These are phyloP conservation scores for Diatrype stigma DNA, from an alignment of 2,329 filamentous ascomycete genomes.

Conservation along the genomic window DNA sequence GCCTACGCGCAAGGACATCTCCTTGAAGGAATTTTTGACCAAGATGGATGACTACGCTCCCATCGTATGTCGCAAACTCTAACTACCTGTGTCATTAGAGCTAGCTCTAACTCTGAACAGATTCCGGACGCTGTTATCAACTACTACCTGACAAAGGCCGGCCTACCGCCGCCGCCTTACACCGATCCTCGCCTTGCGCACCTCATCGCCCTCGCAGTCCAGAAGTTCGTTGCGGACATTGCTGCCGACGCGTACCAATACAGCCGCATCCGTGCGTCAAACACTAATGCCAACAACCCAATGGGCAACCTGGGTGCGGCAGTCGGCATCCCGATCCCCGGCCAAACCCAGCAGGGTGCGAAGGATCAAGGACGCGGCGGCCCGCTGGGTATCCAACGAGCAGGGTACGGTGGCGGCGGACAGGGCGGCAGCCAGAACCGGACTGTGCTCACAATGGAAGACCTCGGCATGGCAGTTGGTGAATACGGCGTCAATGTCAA, in stretches of 20 bases:
- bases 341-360: constrained; percentile 51
- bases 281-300: constrained; percentile 81
- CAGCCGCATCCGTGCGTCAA: constrained; percentile 89
- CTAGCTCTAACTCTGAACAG: constrained; percentile 38
- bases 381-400: constrained; percentile 68
- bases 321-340: constrained; percentile 63
- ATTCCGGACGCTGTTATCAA: constrained; percentile 97
- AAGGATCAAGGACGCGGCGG: constrained; percentile 56
- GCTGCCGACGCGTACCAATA: constrained; percentile 98
- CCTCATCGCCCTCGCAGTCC: constrained; percentile 92
- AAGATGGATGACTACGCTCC: constrained; percentile 99
- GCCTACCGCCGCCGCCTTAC: constrained; percentile 86
- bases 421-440: constrained; percentile 84
- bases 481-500: constrained; percentile 98
- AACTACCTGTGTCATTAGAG: background rate
- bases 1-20: constrained; percentile 84
- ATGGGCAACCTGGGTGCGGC: constrained; percentile 81
- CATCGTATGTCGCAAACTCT: constrained; percentile 63
- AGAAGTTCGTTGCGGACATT: constrained; percentile 98
- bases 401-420: constrained; percentile 81
- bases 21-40: constrained; percentile 82
- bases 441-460: constrained; percentile 97
- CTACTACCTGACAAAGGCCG: constrained; percentile 95
- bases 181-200: constrained; percentile 88
- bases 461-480: constrained; percentile 93